Evolutionary conservation across 2,329 filamentous ascomycete genomes (phyloP).

Genomic region (Colletotrichum echinochloae): DNA sequence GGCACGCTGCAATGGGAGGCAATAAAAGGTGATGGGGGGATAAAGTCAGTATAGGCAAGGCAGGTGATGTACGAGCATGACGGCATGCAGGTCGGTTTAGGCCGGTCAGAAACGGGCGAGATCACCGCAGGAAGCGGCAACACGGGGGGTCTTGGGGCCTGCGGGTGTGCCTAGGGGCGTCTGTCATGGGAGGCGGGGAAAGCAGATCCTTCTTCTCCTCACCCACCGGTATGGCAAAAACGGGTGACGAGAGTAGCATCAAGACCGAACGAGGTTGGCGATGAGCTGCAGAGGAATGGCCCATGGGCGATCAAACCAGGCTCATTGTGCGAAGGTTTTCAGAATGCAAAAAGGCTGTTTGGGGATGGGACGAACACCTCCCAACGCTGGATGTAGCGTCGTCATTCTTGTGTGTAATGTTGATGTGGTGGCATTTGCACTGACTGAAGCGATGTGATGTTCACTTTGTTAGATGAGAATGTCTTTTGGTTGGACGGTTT

Average conservation of each 20-base stretch:
- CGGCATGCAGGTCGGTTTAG: slow-evolving; percentile 31
- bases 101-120: slow-evolving; percentile 20
- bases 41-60: background rate
- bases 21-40: background rate
- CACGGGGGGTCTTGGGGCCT: slow-evolving; percentile 8
- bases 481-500: no score
- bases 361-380: slow-evolving; percentile 3
- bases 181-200: background rate
- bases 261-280: background rate
- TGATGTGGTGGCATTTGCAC: no score
- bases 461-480: no score
- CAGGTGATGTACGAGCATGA: slow-evolving; percentile 6
- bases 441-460: no score
- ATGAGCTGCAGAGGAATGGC: background rate
- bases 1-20: background rate
- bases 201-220: no score
- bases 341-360: background rate
- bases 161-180: background rate
- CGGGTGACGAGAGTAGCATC: background rate
- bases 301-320: background rate
- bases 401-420: no score
- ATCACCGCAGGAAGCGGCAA: slow-evolving; percentile 22
- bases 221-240: background rate
- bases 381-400: no score
- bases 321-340: background rate